Conservation (phyloP, 208 protist genomes). For the Trypanosoma avium region DNA sequence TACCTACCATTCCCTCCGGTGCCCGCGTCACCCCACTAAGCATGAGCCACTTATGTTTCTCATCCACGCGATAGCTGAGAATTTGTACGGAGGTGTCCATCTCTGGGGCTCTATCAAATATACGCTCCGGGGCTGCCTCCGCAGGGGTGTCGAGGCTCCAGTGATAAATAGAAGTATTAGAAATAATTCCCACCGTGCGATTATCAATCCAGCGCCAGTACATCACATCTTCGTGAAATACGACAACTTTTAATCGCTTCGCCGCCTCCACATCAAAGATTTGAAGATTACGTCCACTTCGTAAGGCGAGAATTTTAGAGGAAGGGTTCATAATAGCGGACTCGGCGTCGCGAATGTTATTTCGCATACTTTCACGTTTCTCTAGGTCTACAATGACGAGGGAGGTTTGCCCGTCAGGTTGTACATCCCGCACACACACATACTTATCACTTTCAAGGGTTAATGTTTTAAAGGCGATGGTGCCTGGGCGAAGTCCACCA, state of each 20-base stretch:
- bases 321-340: slow-evolving; percentile 98
- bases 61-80: slow-evolving; percentile 96
- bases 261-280: slow-evolving; percentile 98
- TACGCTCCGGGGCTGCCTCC: slow-evolving; percentile 90
- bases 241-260: slow-evolving; percentile 94
- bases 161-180: slow-evolving; percentile 96
- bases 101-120: slow-evolving; percentile 95
- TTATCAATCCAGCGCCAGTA: slow-evolving; percentile 98
- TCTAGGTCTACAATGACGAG: slow-evolving; percentile 96
- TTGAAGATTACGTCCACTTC: slow-evolving; percentile 96
- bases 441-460: slow-evolving; percentile 98
- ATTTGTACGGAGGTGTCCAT: slow-evolving; percentile 94
- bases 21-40: slow-evolving; percentile 93
- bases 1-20: slow-evolving; percentile 89
- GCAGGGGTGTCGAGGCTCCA: slow-evolving; percentile 93
- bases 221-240: slow-evolving; percentile 94
- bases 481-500: slow-evolving; percentile 90
- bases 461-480: slow-evolving; percentile 96
- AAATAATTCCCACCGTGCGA: slow-evolving; percentile 96
- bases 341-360: slow-evolving; percentile 97
- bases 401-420: slow-evolving; percentile 74
- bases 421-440: slow-evolving; percentile 96
- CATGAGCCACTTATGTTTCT: slow-evolving; percentile 95
- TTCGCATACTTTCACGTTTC: slow-evolving; percentile 93
- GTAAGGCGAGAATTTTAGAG: slow-evolving; percentile 96